These are phyloP conservation scores for Mortierella antarctica DNA, from an alignment of 192 early-diverging fungal species.

Conservation along the genomic window DNA sequence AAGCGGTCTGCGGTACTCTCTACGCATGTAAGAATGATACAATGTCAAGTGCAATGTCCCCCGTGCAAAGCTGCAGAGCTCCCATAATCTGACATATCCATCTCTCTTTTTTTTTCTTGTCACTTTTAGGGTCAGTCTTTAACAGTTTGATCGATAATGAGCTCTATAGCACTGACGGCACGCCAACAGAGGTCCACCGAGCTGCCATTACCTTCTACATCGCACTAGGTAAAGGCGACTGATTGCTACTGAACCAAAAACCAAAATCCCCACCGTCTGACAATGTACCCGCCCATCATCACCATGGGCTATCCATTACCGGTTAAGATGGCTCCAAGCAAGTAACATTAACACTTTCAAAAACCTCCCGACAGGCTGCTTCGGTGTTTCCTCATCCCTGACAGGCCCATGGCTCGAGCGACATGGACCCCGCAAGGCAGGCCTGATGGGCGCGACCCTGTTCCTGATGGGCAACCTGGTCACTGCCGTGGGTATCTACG, in stretches of 20 bases:
- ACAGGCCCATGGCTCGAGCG: slow-evolving; percentile 73
- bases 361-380: slow-evolving; percentile 41
- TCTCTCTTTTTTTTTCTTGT: neutral
- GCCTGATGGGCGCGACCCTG: slow-evolving; percentile 57
- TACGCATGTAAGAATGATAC: slow-evolving; percentile 63
- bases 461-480: slow-evolving; percentile 67
- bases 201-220: slow-evolving; percentile 73
- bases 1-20: slow-evolving; percentile 71
- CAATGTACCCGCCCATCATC: neutral
- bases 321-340: neutral
- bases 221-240: slow-evolving; percentile 47
- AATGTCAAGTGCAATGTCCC: too few species aligned
- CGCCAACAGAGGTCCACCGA: slow-evolving; percentile 32
- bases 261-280: neutral
- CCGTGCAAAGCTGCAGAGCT: too few species aligned
- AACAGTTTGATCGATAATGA: slow-evolving; percentile 67
- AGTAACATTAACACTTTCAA: neutral
- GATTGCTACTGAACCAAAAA: neutral
- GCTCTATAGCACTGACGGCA: slow-evolving; percentile 44
- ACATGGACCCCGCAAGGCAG: slow-evolving; percentile 62
- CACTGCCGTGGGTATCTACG: slow-evolving; percentile 63
- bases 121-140: slow-evolving; percentile 63
- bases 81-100: neutral
- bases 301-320: neutral
- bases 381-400: slow-evolving; percentile 65